Conservation (phyloP, 1,284 basidiomycete species). For the Irpex sp. region DNA sequence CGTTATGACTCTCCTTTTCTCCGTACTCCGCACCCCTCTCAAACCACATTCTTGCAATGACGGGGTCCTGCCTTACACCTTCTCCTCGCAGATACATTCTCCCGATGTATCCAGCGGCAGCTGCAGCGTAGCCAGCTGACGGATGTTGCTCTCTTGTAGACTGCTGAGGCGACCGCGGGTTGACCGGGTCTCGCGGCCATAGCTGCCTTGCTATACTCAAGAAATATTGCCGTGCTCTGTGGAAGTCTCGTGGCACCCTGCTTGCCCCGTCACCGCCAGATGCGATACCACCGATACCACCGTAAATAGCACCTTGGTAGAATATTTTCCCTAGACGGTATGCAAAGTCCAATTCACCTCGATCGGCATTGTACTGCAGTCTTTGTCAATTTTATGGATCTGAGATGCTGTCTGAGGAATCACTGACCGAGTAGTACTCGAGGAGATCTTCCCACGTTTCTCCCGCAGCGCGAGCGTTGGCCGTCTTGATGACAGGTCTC, state of each 20-base stretch:
- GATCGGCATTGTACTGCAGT: slow-evolving; percentile 84
- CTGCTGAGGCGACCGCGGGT: slow-evolving; percentile 41
- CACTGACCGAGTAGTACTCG: slow-evolving; percentile 82
- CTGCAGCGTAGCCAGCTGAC: slow-evolving; percentile 64
- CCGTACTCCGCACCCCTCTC: slow-evolving; percentile 80
- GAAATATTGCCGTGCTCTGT: slow-evolving; percentile 79
- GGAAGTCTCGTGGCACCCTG: slow-evolving; percentile 72
- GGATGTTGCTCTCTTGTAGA: slow-evolving; percentile 50
- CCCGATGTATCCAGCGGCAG: slow-evolving; percentile 83
- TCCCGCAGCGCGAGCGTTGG: slow-evolving; percentile 75
- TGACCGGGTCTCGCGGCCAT: slow-evolving; percentile 75
- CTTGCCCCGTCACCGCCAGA: slow-evolving; percentile 90
- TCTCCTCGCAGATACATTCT: slow-evolving; percentile 95
- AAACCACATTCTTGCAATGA: slow-evolving; percentile 90
- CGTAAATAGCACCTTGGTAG: slow-evolving; percentile 89
- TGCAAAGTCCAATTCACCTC: slow-evolving; percentile 82
- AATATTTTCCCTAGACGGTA: slow-evolving; percentile 89
- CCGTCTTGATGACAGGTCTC: slow-evolving; percentile 80
- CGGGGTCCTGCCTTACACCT: slow-evolving; percentile 78
- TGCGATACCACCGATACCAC: slow-evolving; percentile 65
- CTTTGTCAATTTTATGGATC: slow-evolving; percentile 5
- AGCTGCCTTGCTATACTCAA: slow-evolving; percentile 73
- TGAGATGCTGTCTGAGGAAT: not conserved
- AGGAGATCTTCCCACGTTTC: slow-evolving; percentile 92
- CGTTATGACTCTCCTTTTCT: slow-evolving; percentile 87